phyloP scores from a whole-genome alignment of 2,329 filamentous ascomycete genomes.

The Neofusicoccum laricinum region DNA sequence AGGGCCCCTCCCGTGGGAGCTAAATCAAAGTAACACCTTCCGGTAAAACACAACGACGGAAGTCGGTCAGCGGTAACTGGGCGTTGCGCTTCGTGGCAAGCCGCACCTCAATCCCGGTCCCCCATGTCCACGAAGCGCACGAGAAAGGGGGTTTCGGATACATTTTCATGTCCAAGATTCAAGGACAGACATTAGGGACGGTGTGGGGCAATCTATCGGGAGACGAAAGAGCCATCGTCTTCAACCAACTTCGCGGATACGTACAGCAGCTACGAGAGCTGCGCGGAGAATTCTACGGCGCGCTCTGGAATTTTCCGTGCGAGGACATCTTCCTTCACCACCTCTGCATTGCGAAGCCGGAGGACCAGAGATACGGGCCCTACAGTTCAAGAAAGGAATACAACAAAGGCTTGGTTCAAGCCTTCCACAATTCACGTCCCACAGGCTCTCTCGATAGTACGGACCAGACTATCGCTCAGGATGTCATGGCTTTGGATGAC shows the following conservation, averaged over 20 bases:
- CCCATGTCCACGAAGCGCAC: conserved; percentile 21
- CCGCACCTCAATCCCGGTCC: conserved; percentile 19
- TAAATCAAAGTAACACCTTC: too few relatives aligned
- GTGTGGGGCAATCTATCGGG: neutral
- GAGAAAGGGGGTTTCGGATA: conserved; percentile 18
- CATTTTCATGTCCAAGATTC: conserved; percentile 21
- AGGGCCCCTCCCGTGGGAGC: too few relatives aligned
- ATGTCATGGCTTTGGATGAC: conserved; percentile 3
- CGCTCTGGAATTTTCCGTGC: conserved; percentile 17
- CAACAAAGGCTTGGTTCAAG: conserved; percentile 19
- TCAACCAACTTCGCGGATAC: conserved; percentile 17
- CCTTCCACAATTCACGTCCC: conserved; percentile 20
- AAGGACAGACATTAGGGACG: conserved; percentile 16
- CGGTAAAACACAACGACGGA: too few relatives aligned
- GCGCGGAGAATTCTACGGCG: conserved; percentile 19
- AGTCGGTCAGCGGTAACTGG: too few relatives aligned
- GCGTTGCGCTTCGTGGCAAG: conserved; percentile 17
- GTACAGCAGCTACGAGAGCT: conserved; percentile 15
- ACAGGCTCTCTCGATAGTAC: neutral
- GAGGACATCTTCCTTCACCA: conserved; percentile 22
- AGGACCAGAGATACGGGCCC: conserved; percentile 17
- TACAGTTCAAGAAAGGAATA: conserved; percentile 19
- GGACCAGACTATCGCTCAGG: conserved; percentile 14
- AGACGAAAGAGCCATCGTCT: conserved; percentile 2
- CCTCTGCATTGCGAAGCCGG: conserved; percentile 11